Percentiles rank a stretch among this genome's conserved stretches.
Conservation (phyloP, 192 early-diverging fungal species). For the Podila minutissima region DNA sequence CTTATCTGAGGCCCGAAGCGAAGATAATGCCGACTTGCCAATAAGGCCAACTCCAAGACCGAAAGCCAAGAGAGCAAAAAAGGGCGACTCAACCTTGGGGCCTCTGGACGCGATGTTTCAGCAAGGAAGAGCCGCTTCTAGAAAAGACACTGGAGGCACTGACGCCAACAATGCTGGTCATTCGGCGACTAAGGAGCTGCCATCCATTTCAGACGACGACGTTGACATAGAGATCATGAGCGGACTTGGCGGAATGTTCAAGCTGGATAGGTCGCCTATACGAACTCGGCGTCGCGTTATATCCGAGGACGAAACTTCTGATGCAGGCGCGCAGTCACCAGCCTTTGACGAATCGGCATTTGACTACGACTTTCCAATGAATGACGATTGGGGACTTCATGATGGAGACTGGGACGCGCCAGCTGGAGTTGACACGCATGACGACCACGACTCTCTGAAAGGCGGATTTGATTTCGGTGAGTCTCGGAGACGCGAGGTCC, state of each 20-base stretch:
- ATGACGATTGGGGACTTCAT: background rate
- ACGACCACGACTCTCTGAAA: background rate
- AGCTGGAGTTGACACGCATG: background rate
- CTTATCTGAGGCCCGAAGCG: too few relatives aligned
- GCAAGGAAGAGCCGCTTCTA: background rate
- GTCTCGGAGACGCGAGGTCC: background rate
- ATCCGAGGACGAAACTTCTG: background rate
- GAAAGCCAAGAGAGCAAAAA: too few relatives aligned
- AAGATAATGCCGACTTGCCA: too few relatives aligned
- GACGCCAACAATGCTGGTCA: too few relatives aligned
- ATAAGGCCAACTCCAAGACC: too few relatives aligned
- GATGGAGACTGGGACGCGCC: background rate
- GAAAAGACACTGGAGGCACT: background rate
- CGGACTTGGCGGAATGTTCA: conserved; percentile 10
- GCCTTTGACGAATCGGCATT: background rate
- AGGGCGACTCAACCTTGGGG: too few relatives aligned
- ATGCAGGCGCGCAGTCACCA: background rate
- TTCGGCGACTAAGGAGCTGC: conserved; percentile 1
- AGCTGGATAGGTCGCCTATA: background rate
- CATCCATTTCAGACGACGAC: conserved; percentile 30
- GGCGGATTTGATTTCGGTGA: background rate
- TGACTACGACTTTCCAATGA: background rate
- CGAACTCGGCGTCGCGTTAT: too few relatives aligned
- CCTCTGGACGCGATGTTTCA: background rate
- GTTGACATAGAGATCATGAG: conserved; percentile 44